Conservation (phyloP, 2,329 filamentous ascomycete species). For the Penicillium digitatum region DNA sequence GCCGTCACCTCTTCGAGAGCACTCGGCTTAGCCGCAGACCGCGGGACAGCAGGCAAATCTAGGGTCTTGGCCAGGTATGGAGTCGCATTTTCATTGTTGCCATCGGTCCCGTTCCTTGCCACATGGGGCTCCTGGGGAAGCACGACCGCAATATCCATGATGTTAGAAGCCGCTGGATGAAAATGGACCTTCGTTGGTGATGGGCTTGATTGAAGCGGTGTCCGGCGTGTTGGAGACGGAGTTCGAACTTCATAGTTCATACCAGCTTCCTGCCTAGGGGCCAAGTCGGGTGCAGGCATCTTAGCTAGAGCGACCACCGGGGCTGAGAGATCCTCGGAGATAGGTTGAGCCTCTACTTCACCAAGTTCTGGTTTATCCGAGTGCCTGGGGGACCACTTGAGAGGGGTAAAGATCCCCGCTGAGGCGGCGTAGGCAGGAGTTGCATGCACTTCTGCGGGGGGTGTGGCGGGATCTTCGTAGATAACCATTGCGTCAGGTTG, state of each 20-base stretch:
- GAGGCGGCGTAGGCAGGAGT: slow-evolving; percentile 4
- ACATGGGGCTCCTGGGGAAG: slow-evolving; percentile 9
- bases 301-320: not conserved
- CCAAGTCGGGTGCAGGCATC: slow-evolving; percentile 12
- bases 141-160: slow-evolving; percentile 1
- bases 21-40: slow-evolving; percentile 24
- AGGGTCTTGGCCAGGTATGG: slow-evolving; percentile 12
- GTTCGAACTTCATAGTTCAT: slow-evolving; percentile 15
- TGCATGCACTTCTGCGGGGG: slow-evolving; percentile 10
- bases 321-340: not conserved
- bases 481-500: slow-evolving; percentile 24
- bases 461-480: slow-evolving; percentile 26
- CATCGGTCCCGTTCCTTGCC: not conserved
- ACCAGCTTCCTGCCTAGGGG: slow-evolving; percentile 4
- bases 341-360: not conserved
- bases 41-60: slow-evolving; percentile 19
- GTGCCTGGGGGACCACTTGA: slow-evolving; percentile 1
- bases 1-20: slow-evolving; percentile 40
- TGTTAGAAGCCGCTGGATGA: slow-evolving; percentile 10
- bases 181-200: slow-evolving; percentile 18
- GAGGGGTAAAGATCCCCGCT: slow-evolving; percentile 3
- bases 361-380: not conserved
- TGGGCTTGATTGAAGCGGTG: slow-evolving; percentile 21
- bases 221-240: slow-evolving; percentile 17
- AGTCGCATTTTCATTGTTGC: slow-evolving; percentile 27